phyloP scores from a whole-genome alignment of 768 basidiomycete genomes.

The Daedaleopsis sinensis region DNA sequence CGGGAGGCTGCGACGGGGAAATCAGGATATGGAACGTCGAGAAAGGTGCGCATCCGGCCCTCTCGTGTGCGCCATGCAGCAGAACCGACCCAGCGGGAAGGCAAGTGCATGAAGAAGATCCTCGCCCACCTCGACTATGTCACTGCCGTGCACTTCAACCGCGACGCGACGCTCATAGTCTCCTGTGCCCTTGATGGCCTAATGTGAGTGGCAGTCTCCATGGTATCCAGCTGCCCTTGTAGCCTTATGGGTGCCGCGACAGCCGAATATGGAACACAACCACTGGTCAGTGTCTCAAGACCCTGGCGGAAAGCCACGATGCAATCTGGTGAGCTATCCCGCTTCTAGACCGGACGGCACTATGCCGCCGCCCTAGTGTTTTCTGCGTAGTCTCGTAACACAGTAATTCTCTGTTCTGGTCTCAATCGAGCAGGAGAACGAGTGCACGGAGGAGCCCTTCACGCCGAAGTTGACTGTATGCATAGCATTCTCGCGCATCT shows the following conservation, averaged over 20 bases:
- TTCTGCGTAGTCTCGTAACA: too few species aligned
- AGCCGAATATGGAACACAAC: slow-evolving; percentile 96
- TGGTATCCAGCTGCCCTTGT: slow-evolving; percentile 1
- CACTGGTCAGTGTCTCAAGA: slow-evolving; percentile 94
- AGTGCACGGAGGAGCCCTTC: not conserved
- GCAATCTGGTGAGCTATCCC: slow-evolving; percentile 66
- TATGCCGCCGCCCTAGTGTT: too few species aligned
- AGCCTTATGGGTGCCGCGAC: not conserved
- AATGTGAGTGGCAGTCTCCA: slow-evolving; percentile 60
- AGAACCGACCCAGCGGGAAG: slow-evolving; percentile 39
- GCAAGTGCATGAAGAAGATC: slow-evolving; percentile 81
- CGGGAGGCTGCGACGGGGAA: slow-evolving; percentile 91
- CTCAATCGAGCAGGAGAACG: not conserved
- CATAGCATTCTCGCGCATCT: too few species aligned
- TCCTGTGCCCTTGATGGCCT: slow-evolving; percentile 92
- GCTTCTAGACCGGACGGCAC: not conserved
- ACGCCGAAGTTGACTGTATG: too few species aligned
- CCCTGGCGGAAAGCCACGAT: slow-evolving; percentile 86
- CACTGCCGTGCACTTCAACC: slow-evolving; percentile 91
- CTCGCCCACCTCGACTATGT: slow-evolving; percentile 96
- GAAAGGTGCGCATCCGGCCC: slow-evolving; percentile 50
- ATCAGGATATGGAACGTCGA: slow-evolving; percentile 91
- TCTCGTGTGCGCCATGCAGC: not conserved
- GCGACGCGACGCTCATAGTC: slow-evolving; percentile 89
- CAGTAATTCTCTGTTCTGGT: too few species aligned